phyloP scores from a whole-genome alignment of 2,329 filamentous ascomycete species.

The Huntiella savannae region DNA sequence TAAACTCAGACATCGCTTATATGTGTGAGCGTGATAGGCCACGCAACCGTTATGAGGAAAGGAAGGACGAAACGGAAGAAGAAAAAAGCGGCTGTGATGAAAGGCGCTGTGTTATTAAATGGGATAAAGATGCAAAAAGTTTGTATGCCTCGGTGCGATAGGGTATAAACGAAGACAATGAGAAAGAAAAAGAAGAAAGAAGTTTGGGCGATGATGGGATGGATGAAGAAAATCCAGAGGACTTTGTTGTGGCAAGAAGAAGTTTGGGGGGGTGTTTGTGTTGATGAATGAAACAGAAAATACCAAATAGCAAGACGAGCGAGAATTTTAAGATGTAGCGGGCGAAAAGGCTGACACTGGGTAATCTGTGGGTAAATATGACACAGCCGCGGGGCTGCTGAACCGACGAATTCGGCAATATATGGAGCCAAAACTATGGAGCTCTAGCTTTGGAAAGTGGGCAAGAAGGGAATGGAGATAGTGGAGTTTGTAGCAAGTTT shows the following conservation, averaged over 20 bases:
- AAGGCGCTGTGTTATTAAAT: constrained; percentile 1
- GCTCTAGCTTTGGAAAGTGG: neutral
- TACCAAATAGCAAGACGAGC: neutral
- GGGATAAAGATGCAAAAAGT: constrained; percentile 3
- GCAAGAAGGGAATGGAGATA: neutral
- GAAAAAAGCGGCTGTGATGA: constrained; percentile 4
- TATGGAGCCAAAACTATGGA: constrained; percentile 2
- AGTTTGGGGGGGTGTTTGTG: neutral
- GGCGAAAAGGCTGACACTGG: constrained; percentile 7
- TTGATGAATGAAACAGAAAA: constrained; percentile 1
- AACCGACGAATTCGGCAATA: neutral
- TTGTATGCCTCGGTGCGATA: too few species aligned
- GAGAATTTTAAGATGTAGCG: neutral
- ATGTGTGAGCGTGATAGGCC: constrained; percentile 23
- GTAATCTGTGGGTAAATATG: constrained; percentile 8
- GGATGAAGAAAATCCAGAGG: neutral
- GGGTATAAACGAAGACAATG: neutral
- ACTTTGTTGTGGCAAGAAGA: neutral
- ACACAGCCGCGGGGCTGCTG: constrained; percentile 1
- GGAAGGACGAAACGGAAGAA: constrained; percentile 12
- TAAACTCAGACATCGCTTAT: constrained; percentile 37
- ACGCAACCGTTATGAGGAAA: constrained; percentile 18
- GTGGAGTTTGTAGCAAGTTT: neutral
- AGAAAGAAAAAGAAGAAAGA: constrained; percentile 2
- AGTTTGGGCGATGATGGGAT: neutral